Conservation (phyloP, 2,329 filamentous ascomycete species). For the Claviceps pazoutovae region DNA sequence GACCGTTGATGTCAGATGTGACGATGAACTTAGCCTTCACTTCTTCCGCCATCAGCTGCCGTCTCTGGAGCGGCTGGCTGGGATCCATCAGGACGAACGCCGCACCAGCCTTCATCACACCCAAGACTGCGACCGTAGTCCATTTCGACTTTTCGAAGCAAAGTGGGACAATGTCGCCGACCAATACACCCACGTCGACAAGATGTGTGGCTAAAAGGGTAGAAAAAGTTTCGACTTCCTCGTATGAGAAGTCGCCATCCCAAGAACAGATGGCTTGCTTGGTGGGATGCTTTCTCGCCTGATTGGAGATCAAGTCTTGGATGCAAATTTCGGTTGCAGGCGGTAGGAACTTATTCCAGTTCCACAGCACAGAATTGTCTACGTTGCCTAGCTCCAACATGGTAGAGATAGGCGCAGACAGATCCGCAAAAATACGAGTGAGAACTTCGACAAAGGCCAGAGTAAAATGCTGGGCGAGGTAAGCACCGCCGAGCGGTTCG, state of each 20-base stretch:
- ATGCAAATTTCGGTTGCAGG: not conserved
- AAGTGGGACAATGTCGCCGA: conserved; percentile 1
- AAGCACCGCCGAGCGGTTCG: conserved; percentile 1
- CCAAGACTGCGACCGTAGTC: not conserved
- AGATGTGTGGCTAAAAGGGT: not conserved
- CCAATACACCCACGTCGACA: not conserved
- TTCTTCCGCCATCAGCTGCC: not conserved
- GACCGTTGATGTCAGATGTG: not conserved
- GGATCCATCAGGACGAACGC: conserved; percentile 1
- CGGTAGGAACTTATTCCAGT: not conserved
- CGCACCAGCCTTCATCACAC: not conserved
- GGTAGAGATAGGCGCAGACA: not conserved
- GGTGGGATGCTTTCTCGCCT: not conserved
- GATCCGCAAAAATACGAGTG: not conserved
- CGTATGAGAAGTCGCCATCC: conserved; percentile 9
- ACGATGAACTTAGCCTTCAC: not conserved
- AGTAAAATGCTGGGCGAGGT: not conserved
- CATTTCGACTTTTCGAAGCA: conserved; percentile 1
- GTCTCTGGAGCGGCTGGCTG: not conserved
- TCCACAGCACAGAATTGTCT: not conserved
- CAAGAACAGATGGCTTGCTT: conserved; percentile 20
- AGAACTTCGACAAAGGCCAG: not conserved
- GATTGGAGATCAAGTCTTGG: not conserved
- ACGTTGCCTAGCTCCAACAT: not conserved
- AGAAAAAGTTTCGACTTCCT: not conserved